Percentiles rank a stretch among this genome's conserved stretches.
These are phyloP conservation scores for Takashimella tepidaria DNA, from an alignment of 1,284 basidiomycete species.

Conservation along the genomic window DNA sequence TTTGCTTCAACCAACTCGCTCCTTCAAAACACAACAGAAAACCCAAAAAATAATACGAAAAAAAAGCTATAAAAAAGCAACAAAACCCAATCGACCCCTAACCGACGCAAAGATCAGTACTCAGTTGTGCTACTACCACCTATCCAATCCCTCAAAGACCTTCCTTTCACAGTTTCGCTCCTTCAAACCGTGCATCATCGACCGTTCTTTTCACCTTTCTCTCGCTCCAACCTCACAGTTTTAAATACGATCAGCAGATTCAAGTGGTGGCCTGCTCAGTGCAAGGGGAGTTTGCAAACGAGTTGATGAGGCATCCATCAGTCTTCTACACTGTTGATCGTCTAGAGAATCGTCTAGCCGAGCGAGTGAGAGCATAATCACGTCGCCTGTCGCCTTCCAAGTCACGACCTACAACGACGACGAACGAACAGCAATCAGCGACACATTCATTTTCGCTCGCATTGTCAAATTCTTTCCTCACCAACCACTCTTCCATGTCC, in stretches of 20 bases:
- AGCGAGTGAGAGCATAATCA: no score
- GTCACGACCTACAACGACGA: no score
- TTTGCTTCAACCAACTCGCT: background rate
- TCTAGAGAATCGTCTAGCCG: no score
- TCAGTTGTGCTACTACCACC: no score
- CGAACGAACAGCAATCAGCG: background rate
- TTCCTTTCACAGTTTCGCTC: background rate
- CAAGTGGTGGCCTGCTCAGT: no score
- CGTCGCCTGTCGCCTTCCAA: no score
- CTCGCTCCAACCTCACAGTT: no score
- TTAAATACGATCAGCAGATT: no score
- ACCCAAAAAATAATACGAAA: background rate
- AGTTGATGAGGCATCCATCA: no score
- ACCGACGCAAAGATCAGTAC: background rate
- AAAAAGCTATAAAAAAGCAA: background rate
- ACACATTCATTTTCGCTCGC: background rate
- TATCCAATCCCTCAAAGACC: background rate
- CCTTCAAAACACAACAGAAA: background rate
- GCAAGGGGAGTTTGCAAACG: no score
- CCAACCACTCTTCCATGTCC: background rate
- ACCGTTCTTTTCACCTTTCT: background rate
- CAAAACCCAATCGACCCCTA: background rate
- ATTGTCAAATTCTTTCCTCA: background rate
- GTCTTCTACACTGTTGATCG: no score
- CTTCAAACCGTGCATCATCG: background rate